Percentiles rank a stretch among this genome's conserved stretches.
phyloP scores from a whole-genome alignment of 495 filamentous ascomycete species.

The Acidiella bohemica region DNA sequence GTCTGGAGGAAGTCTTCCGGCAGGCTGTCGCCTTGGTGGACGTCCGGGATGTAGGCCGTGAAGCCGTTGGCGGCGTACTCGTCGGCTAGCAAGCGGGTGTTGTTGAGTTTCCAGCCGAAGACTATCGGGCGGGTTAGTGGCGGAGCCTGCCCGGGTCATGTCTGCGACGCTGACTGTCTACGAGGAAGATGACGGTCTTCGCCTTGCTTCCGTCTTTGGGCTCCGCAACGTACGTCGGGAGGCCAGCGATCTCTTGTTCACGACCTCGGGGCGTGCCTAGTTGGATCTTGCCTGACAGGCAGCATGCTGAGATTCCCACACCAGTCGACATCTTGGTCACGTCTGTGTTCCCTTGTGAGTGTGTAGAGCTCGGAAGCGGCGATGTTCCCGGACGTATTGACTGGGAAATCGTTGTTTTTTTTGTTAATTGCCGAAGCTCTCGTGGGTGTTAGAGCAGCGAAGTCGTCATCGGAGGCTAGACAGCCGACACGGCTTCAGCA shows the following conservation, averaged over 20 bases:
- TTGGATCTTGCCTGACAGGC: slow-evolving; percentile 22
- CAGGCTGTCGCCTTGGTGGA: slow-evolving; percentile 24
- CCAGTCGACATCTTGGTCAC: slow-evolving; percentile 12
- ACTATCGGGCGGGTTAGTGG: slow-evolving; percentile 10
- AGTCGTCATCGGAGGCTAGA: no score
- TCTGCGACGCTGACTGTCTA: slow-evolving; percentile 17
- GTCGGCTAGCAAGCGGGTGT: slow-evolving; percentile 25
- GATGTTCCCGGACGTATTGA: no score
- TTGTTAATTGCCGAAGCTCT: no score
- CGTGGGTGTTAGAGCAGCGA: no score
- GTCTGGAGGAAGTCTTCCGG: slow-evolving; percentile 20
- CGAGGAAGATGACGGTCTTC: slow-evolving; percentile 21
- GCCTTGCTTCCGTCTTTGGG: slow-evolving; percentile 16
- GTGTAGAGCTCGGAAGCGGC: no score
- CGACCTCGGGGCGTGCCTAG: slow-evolving; percentile 18
- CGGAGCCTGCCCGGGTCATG: not conserved
- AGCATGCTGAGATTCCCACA: slow-evolving; percentile 22
- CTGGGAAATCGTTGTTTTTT: no score
- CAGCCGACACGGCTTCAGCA: no score
- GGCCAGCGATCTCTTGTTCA: slow-evolving; percentile 17
- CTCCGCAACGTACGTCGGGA: slow-evolving; percentile 21
- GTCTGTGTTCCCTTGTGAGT: no score
- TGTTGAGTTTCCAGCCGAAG: slow-evolving; percentile 23
- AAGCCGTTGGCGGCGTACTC: slow-evolving; percentile 22
- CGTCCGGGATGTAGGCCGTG: slow-evolving; percentile 24